These are phyloP conservation scores for Trichoderma gracile DNA, from an alignment of 2,329 filamentous ascomycete genomes.

Conservation along the genomic window DNA sequence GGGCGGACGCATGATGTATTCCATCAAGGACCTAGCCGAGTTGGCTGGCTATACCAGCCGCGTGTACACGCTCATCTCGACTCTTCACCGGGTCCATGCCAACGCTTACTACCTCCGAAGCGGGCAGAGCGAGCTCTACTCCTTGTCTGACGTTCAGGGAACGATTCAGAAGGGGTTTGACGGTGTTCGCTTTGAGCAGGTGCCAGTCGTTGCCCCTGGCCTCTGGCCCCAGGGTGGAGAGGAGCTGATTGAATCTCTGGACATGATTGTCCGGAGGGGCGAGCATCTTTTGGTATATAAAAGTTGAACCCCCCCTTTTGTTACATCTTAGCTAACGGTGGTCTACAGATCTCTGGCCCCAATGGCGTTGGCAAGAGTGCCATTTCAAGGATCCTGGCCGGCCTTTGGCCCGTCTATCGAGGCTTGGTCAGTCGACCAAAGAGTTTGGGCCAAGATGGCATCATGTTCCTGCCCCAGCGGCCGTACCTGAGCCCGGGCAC, in stretches of 20 bases:
- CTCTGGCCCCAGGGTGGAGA: conserved; percentile 90
- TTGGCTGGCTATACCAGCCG: conserved; percentile 93
- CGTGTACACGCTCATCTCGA: conserved; percentile 93
- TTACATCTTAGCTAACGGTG: not conserved
- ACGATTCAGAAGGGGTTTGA: conserved; percentile 95
- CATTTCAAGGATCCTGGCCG: conserved; percentile 82
- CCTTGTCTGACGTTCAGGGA: conserved; percentile 86
- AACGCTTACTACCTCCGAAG: conserved; percentile 74
- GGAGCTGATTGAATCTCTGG: conserved; percentile 83
- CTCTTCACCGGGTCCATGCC: conserved; percentile 89
- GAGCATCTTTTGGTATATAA: conserved; percentile 75
- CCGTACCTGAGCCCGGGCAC: conserved; percentile 92
- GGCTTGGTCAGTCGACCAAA: conserved; percentile 88
- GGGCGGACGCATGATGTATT: conserved; percentile 98
- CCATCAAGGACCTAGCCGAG: conserved; percentile 95
- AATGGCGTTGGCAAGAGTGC: conserved; percentile 94
- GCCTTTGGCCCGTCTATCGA: conserved; percentile 94
- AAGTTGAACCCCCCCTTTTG: too few species aligned
- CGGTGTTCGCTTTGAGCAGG: conserved; percentile 87
- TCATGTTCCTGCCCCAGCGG: conserved; percentile 97
- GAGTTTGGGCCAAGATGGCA: conserved; percentile 77
- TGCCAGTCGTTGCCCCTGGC: conserved; percentile 85
- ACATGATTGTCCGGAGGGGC: conserved; percentile 83
- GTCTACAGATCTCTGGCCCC: conserved; percentile 73
- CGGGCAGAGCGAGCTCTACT: conserved; percentile 78